These are phyloP conservation scores for Paecilomyces sp. DNA, from an alignment of 2,329 filamentous ascomycete species.

Conservation along the genomic window DNA sequence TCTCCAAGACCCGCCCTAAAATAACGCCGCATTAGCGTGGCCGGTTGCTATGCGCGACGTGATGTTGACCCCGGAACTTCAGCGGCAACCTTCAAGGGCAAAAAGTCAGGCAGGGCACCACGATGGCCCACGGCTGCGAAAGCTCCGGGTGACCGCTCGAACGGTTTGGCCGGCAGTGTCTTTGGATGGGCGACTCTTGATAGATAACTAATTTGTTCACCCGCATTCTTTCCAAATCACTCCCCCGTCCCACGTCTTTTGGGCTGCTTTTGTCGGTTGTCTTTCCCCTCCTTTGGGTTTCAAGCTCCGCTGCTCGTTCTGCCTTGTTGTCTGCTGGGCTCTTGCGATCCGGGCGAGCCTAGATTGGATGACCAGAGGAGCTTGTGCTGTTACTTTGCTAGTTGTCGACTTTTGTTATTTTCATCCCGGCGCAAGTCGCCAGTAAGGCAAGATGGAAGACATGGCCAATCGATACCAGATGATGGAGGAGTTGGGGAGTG, in stretches of 20 bases:
- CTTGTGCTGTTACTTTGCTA: not conserved
- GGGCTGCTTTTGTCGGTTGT: not conserved
- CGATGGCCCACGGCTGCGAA: not conserved
- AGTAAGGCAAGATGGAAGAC: constrained; percentile 33
- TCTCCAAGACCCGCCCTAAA: not conserved
- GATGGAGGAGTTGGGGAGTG: constrained; percentile 91
- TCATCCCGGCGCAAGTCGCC: not conserved
- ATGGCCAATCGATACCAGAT: constrained; percentile 88
- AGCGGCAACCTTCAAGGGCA: not conserved
- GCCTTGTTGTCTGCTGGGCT: not conserved
- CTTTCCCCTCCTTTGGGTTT: not conserved
- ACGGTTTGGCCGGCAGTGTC: not conserved
- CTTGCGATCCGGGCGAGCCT: not conserved
- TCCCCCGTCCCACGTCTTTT: not conserved
- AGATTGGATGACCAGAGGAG: not conserved
- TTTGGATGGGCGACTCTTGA: not conserved
- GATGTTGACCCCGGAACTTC: not conserved
- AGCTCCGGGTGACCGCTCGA: not conserved
- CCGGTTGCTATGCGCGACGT: not conserved
- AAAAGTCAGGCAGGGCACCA: not conserved
- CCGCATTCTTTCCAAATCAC: not conserved
- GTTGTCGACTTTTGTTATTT: not conserved
- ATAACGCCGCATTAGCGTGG: not conserved
- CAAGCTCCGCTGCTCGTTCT: not conserved
- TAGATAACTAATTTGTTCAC: not conserved